Evolutionary conservation across 257 asterid genomes (phyloP).

Genomic region (Cruciata laevipes): DNA sequence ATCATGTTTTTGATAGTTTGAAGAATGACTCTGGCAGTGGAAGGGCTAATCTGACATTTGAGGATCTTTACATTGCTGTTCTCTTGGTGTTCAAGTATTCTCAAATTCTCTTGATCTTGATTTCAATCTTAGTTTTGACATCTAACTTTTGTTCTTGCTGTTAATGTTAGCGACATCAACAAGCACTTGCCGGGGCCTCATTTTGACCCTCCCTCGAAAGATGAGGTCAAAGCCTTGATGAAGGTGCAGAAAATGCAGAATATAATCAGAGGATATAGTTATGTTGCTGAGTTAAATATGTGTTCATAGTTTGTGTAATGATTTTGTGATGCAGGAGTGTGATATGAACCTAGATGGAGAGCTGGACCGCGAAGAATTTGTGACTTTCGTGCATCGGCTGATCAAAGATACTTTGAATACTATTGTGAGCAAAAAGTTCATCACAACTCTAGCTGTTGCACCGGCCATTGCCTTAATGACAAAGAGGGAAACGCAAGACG

Average conservation of each 20-base stretch:
- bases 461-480: constrained; percentile 79
- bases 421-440: constrained; percentile 60
- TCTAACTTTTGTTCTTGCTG: neutral
- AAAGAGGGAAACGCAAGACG: constrained; percentile 69
- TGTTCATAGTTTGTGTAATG: neutral
- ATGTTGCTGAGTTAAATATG: too few species aligned
- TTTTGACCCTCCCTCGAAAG: constrained; percentile 85
- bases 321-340: constrained; percentile 38
- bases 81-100: constrained; percentile 80
- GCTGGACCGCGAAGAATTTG: constrained; percentile 69
- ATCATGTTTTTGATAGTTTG: constrained; percentile 59
- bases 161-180: constrained; percentile 60
- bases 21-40: constrained; percentile 40
- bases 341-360: constrained; percentile 81
- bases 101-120: constrained; percentile 17
- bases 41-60: constrained; percentile 49
- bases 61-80: constrained; percentile 83
- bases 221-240: constrained; percentile 49
- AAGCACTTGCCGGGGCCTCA: constrained; percentile 93
- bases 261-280: too few species aligned
- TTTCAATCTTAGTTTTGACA: neutral
- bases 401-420: constrained; percentile 61
- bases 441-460: constrained; percentile 70
- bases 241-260: constrained; percentile 27
- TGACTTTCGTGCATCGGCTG: constrained; percentile 42